Base-by-base conservation (phyloP, 768 basidiomycete genomes). In the Leccinum uliginosum region DNA sequence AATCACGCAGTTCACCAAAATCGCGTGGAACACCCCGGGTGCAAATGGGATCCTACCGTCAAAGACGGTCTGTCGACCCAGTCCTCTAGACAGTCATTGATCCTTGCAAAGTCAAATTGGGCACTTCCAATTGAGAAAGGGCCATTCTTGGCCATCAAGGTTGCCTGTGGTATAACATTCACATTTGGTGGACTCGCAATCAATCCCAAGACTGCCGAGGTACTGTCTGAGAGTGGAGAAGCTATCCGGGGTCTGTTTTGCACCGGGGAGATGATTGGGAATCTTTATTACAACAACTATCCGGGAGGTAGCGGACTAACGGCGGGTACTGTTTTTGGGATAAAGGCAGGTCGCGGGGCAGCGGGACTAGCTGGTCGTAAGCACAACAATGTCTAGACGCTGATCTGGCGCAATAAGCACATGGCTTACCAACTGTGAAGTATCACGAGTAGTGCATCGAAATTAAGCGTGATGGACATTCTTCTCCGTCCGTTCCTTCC, bases 151-250 rank as follows among this genome's bases (percentile, higher is more conserved):
- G 86, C 85, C 3, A 83, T 88, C 30, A 85, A 83, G 62, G 83
- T 88, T 8, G 74, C 81, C 0, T 87, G 86, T 70, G 87, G 85
- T 6, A 80, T 86, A 53, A 87, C 86, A 1, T 89, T 87, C 71
- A 88, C 85, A 2, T 88, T 87, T 71, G 85, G 86, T 0, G 86
- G 86, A 1, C 66, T 88, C 3, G 80, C 78, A 0, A 80, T 88
- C 59, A 79, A 86, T 61, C 77, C 83, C 0, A 63, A 72, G 15
- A 83, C 80, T 0, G 77, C 81, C 10, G 78, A 68, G 1, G 84
- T 87, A 6, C 49, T 85, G 1, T 76, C 75, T 0, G 62, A 65
- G 50, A 76, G 70, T 1, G 76, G 75, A 10, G 62, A 66, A 15
- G 62, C 67, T 11, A 83, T 88, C 34, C 67, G 62, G 8, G 84